Conservation (phyloP, 2,329 filamentous ascomycete genomes). For the Fusarium sp. region DNA sequence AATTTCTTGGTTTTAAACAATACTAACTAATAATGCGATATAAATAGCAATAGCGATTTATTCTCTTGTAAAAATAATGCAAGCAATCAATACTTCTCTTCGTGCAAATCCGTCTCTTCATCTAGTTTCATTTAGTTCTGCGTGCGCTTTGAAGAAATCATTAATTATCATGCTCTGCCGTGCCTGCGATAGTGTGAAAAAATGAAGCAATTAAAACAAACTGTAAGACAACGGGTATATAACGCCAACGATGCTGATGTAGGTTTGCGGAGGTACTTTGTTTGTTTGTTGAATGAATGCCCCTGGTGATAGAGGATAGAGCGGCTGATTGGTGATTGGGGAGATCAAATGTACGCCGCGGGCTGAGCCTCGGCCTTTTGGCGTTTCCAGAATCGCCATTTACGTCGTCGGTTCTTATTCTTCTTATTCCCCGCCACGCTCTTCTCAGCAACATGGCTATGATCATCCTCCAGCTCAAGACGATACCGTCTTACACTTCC, state of each 20-base stretch:
- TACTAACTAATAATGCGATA: slow-evolving; percentile 31
- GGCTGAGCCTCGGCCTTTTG: slow-evolving; percentile 42
- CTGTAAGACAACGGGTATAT: slow-evolving; percentile 51
- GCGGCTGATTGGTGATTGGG: background rate
- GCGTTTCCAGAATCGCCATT: slow-evolving; percentile 48
- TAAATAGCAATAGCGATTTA: slow-evolving; percentile 23
- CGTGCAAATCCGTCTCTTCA: slow-evolving; percentile 38
- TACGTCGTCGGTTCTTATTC: slow-evolving; percentile 35
- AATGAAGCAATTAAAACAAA: slow-evolving; percentile 10
- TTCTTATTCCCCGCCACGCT: slow-evolving; percentile 6
- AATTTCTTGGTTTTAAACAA: slow-evolving; percentile 23
- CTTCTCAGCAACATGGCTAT: slow-evolving; percentile 45
- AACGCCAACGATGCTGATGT: slow-evolving; percentile 51
- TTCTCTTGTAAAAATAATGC: background rate
- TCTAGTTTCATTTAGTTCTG: slow-evolving; percentile 40
- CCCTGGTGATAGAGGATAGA: background rate
- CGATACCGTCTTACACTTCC: slow-evolving; percentile 73
- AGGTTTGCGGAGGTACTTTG: background rate
- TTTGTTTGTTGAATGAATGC: slow-evolving; percentile 9
- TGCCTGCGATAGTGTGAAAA: background rate
- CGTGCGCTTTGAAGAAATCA: slow-evolving; percentile 40
- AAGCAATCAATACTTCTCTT: slow-evolving; percentile 25
- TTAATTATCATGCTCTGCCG: slow-evolving; percentile 41
- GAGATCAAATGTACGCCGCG: slow-evolving; percentile 23
- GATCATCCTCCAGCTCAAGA: slow-evolving; percentile 65